Evolutionary conservation across 2,329 filamentous ascomycete genomes (phyloP).

Genomic region (Diaporthe caulivora): DNA sequence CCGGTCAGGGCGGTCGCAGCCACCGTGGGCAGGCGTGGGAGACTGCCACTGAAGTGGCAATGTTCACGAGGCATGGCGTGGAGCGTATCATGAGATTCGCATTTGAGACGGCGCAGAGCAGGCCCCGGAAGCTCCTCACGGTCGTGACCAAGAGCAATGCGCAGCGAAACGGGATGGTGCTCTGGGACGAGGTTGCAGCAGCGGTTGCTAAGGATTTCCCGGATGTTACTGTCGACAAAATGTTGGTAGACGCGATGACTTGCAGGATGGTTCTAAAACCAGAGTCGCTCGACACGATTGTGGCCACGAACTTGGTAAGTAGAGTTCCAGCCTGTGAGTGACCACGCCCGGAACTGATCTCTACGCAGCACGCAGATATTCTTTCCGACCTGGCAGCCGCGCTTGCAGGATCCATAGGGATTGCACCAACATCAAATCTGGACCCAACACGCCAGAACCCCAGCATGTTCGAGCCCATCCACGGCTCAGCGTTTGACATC

Average conservation of each 20-base stretch:
- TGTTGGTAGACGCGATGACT: slow-evolving; percentile 69
- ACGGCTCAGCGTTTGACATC: slow-evolving; percentile 67
- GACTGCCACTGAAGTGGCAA: slow-evolving; percentile 70
- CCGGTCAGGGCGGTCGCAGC: slow-evolving; percentile 71
- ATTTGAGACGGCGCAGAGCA: slow-evolving; percentile 64
- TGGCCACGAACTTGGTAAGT: slow-evolving; percentile 69
- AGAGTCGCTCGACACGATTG: slow-evolving; percentile 70
- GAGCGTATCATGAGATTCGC: slow-evolving; percentile 74
- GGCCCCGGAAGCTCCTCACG: slow-evolving; percentile 70
- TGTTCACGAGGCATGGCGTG: slow-evolving; percentile 72
- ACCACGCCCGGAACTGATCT: not conserved
- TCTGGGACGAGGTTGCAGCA: slow-evolving; percentile 73
- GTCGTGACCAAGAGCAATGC: slow-evolving; percentile 77
- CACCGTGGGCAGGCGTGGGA: slow-evolving; percentile 70
- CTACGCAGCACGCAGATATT: slow-evolving; percentile 65
- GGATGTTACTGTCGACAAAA: slow-evolving; percentile 71
- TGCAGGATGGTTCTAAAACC: slow-evolving; percentile 70
- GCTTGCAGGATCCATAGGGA: slow-evolving; percentile 76
- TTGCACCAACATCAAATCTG: slow-evolving; percentile 74
- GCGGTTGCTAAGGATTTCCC: slow-evolving; percentile 69
- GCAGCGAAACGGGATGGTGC: slow-evolving; percentile 75
- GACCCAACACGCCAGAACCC: slow-evolving; percentile 67
- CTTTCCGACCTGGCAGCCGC: slow-evolving; percentile 76
- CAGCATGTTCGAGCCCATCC: slow-evolving; percentile 70
- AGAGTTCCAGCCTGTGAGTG: too few species aligned